Evolutionary conservation across 2,329 filamentous ascomycete species (phyloP), one percentile per base, ranked within the genome.

Genomic region (Phaeosphaeria sp.): DNA sequence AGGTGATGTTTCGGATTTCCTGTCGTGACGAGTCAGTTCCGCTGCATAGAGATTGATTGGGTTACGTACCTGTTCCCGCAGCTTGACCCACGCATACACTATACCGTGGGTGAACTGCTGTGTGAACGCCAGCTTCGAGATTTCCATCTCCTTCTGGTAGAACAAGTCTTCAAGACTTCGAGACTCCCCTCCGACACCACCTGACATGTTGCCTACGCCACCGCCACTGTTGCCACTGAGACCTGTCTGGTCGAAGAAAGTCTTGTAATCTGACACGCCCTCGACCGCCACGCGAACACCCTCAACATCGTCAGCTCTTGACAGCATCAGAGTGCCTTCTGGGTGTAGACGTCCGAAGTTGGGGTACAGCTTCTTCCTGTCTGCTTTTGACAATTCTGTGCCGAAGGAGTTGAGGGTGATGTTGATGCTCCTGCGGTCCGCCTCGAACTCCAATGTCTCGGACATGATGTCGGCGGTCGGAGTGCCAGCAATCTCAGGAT

Each of bases 1-100:
- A 99, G 51, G 95, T 98, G 74, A 99, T 97, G 80, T 99, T 99
- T 66, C 95, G 91, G 72, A 98, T 97, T 90, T 99, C 95, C 93
- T 98, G 53, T 6, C 2, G 6, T 6, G 7, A 11, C 40, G 5
- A 3, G n/a, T 43, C 11, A 43, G 40, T 11, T 11, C 40, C 3
- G 40, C 8, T 18, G n/a, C 8, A 20, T 18, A 7, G 17, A 43
- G 40, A 18, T 15, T 21, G 6, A 2, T 18, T 3, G 40, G 8
- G 25, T 2, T 39, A 77, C 89, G 77, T 80, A 97, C 94, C 88
- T 99, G 95, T 80, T 99, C 95, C 77, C 93, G 88, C 73, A 99
- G 82, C 83, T 96, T 97, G 57, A 99, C 92, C 95, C 95, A 99
- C 18, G 93, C 93, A 76, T 98, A 99, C 50, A 99, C 92, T 67